These are phyloP conservation scores for Aspergillus clavatus DNA, from an alignment of 2,329 filamentous ascomycete genomes.

Conservation along the genomic window DNA sequence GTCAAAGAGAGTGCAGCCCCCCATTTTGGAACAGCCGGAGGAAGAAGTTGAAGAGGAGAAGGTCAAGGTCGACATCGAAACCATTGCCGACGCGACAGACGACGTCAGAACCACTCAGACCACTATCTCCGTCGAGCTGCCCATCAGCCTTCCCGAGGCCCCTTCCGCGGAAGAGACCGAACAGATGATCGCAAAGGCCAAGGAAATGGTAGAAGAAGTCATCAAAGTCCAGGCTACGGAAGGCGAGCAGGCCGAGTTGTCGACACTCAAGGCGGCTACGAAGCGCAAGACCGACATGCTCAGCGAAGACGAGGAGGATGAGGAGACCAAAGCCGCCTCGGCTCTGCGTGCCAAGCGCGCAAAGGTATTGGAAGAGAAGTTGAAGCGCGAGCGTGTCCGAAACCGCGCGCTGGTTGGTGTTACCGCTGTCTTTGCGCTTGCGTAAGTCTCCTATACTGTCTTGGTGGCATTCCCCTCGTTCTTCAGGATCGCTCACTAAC, in stretches of 20 bases:
- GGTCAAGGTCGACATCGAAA: slow-evolving; percentile 66
- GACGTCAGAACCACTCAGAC: slow-evolving; percentile 66
- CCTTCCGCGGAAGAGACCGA: slow-evolving; percentile 72
- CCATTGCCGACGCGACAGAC: slow-evolving; percentile 51
- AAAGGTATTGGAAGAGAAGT: slow-evolving; percentile 64
- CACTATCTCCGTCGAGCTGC: slow-evolving; percentile 70
- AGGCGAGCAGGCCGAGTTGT: slow-evolving; percentile 30
- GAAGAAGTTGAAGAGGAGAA: slow-evolving; percentile 38
- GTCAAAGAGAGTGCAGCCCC: slow-evolving; percentile 12
- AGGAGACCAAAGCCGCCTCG: slow-evolving; percentile 34
- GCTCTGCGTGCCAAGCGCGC: slow-evolving; percentile 65
- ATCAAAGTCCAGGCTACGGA: slow-evolving; percentile 45
- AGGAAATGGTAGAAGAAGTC: slow-evolving; percentile 77
- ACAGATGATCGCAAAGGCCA: slow-evolving; percentile 79
- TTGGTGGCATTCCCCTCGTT: background rate
- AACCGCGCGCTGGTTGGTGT: slow-evolving; percentile 81
- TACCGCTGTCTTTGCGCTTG: slow-evolving; percentile 78
- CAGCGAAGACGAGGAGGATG: slow-evolving; percentile 46
- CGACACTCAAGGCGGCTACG: slow-evolving; percentile 39
- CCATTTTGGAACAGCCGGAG: slow-evolving; percentile 19
- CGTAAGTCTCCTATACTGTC: slow-evolving; percentile 58
- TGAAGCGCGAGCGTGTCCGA: slow-evolving; percentile 81
- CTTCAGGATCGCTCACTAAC: slow-evolving; percentile 16
- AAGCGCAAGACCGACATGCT: slow-evolving; percentile 75
- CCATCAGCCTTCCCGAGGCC: slow-evolving; percentile 60